Percentiles rank a stretch among this genome's conserved stretches.
phyloP scores from a whole-genome alignment of 441 rosid species.

The Erodium moschatum region DNA sequence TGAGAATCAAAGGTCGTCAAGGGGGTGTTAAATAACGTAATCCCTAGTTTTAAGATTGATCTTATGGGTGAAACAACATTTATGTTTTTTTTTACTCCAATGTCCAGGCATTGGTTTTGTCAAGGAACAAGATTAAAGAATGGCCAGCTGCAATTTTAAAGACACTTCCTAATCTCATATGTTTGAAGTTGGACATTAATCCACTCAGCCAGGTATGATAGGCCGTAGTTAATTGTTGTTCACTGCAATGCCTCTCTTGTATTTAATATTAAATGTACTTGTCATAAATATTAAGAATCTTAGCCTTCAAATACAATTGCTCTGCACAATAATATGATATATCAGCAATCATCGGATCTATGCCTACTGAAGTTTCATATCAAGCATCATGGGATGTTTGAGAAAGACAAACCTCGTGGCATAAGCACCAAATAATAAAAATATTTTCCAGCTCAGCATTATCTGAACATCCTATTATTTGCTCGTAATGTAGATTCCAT shows the following conservation, averaged over 20 bases:
- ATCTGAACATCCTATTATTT: conserved; percentile 18
- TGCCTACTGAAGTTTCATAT: background rate
- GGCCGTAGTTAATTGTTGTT: background rate
- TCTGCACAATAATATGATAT: background rate
- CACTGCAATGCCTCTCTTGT: background rate
- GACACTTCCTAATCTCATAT: conserved; percentile 53
- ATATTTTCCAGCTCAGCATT: conserved; percentile 4
- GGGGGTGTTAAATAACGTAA: too few relatives aligned
- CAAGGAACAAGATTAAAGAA: conserved; percentile 67
- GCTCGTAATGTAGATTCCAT: conserved; percentile 48
- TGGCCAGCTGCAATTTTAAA: conserved; percentile 71
- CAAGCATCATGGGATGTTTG: background rate
- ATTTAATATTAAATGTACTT: background rate
- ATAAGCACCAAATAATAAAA: background rate
- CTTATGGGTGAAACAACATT: conserved; percentile 3
- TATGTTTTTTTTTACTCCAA: conserved; percentile 9
- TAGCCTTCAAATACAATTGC: background rate
- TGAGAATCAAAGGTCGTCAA: too few relatives aligned
- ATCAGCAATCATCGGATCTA: background rate
- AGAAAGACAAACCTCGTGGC: background rate
- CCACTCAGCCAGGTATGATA: conserved; percentile 55
- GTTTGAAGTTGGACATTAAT: conserved; percentile 82
- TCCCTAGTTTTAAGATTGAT: background rate
- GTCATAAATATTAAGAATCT: background rate
- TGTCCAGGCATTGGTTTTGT: conserved; percentile 63